These are phyloP conservation scores for Fusarium buharicum DNA, from an alignment of 2,329 filamentous ascomycete genomes.

Conservation along the genomic window DNA sequence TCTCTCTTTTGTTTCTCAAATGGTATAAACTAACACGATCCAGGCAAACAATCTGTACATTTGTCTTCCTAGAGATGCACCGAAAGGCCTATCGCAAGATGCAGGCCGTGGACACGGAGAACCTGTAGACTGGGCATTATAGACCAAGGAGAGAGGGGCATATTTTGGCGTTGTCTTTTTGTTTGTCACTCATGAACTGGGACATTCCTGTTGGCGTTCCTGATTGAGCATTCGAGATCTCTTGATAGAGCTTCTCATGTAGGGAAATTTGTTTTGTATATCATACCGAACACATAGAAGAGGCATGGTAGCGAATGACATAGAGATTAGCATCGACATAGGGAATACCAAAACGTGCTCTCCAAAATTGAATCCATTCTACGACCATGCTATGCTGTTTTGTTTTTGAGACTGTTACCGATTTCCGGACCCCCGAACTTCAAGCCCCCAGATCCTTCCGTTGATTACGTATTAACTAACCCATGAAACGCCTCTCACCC, in stretches of 20 bases:
- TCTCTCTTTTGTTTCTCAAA: neutral
- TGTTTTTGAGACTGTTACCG: constrained; percentile 38
- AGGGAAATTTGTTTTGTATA: constrained; percentile 26
- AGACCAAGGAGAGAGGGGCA: constrained; percentile 32
- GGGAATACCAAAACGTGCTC: constrained; percentile 4
- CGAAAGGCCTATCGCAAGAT: constrained; percentile 77
- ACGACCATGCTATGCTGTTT: constrained; percentile 43
- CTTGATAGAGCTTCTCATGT: constrained; percentile 11
- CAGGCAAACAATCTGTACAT: constrained; percentile 85
- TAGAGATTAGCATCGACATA: constrained; percentile 5
- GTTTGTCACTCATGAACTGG: constrained; percentile 25
- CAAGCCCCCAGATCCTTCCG: constrained; percentile 27
- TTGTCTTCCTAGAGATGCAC: constrained; percentile 87
- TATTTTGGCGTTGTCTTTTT: constrained; percentile 42
- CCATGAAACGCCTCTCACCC: constrained; percentile 40
- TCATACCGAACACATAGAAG: constrained; percentile 21
- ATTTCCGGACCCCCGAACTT: constrained; percentile 28
- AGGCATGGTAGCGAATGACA: neutral
- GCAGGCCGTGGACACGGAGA: constrained; percentile 51
- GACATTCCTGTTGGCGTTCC: constrained; percentile 42
- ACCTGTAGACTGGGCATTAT: constrained; percentile 41
- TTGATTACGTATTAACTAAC: constrained; percentile 37
- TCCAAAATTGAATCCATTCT: constrained; percentile 40
- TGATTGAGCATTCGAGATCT: constrained; percentile 22
- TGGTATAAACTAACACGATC: constrained; percentile 24